These are phyloP conservation scores for Erigeron canadensis DNA, from an alignment of 129 eudicot species.

Conservation along the genomic window DNA sequence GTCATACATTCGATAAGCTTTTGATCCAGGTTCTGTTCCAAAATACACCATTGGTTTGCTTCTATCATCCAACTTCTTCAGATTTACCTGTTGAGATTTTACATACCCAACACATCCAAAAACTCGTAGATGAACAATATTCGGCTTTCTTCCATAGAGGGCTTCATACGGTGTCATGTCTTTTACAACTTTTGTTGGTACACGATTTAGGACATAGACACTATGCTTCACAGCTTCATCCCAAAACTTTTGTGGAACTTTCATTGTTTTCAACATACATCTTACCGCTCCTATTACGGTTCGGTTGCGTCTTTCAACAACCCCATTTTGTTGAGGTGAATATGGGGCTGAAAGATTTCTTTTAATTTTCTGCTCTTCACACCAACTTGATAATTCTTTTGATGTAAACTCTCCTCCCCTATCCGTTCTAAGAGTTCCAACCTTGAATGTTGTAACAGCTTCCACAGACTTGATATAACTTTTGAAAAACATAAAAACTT, in stretches of 20 bases:
- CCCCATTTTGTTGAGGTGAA: slow-evolving; percentile 3
- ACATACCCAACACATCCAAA: background rate
- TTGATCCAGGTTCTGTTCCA: background rate
- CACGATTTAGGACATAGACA: background rate
- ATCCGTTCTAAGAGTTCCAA: background rate
- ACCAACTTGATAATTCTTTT: background rate
- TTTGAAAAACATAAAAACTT: slow-evolving; percentile 2
- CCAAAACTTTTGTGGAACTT: background rate
- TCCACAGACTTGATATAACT: background rate
- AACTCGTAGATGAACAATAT: background rate
- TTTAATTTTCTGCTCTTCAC: background rate
- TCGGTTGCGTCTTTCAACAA: background rate
- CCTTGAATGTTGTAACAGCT: background rate
- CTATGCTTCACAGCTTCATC: background rate
- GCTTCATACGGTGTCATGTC: background rate
- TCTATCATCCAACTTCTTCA: background rate
- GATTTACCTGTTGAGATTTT: background rate
- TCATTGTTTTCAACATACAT: background rate
- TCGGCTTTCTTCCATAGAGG: background rate
- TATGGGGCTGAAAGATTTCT: background rate
- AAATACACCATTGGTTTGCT: background rate
- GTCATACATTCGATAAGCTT: background rate
- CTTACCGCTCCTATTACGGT: background rate
- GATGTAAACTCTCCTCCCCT: slow-evolving; percentile 8
- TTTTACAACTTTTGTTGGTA: background rate